phyloP scores from a whole-genome alignment of 192 early-diverging fungal species.

The Coemansia guatemalensis region DNA sequence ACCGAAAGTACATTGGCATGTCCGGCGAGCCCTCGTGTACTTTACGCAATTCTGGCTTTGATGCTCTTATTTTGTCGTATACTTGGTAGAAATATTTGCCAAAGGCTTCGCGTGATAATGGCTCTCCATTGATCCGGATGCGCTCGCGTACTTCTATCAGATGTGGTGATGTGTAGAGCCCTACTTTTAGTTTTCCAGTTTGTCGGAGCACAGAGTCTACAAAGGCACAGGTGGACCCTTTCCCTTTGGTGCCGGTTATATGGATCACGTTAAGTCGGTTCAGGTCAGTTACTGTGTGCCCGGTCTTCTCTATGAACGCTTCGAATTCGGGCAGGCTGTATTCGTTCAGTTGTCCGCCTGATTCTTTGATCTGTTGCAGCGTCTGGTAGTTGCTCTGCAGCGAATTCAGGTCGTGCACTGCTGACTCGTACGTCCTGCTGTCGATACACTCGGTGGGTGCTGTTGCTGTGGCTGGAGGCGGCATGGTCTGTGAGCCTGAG shows the following conservation, averaged over 20 bases:
- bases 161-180: slow-evolving; percentile 93
- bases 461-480: neutral
- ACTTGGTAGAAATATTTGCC: slow-evolving; percentile 86
- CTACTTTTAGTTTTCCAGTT: slow-evolving; percentile 50
- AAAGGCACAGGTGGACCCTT: slow-evolving; percentile 83
- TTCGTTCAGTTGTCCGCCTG: slow-evolving; percentile 32
- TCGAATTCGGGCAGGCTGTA: slow-evolving; percentile 34
- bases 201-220: slow-evolving; percentile 74
- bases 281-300: slow-evolving; percentile 58
- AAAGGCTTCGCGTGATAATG: slow-evolving; percentile 72
- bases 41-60: slow-evolving; percentile 21
- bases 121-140: slow-evolving; percentile 87
- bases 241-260: slow-evolving; percentile 84
- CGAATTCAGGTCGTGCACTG: slow-evolving; percentile 76
- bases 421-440: slow-evolving; percentile 54
- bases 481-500: no score
- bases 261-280: slow-evolving; percentile 78
- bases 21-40: slow-evolving; percentile 20
- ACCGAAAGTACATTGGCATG: slow-evolving; percentile 85
- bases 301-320: slow-evolving; percentile 33
- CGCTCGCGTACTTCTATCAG: slow-evolving; percentile 89
- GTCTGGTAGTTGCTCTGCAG: slow-evolving; percentile 85
- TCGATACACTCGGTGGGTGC: neutral
- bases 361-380: slow-evolving; percentile 66
- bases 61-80: slow-evolving; percentile 68